Base-by-base conservation (phyloP, 306 rosid genomes). In the Rosa chinensis region DNA sequence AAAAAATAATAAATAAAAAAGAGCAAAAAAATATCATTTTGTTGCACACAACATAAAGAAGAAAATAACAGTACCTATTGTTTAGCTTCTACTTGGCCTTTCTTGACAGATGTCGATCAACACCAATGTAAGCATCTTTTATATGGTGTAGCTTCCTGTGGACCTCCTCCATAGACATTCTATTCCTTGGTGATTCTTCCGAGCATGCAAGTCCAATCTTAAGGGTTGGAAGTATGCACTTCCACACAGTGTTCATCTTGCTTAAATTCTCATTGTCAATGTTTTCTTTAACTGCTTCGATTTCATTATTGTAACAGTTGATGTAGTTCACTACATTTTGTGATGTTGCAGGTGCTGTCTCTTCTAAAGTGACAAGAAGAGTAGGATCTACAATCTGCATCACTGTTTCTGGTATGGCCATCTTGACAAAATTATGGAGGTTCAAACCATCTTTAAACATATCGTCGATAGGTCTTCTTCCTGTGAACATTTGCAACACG, bases 131-230 rank as follows among this genome's bases (percentile, higher is more conserved):
- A 45, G 59, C 70, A 70, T 58, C 42, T 61, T 61, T 78, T 0
- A 77, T 80, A 10, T 5, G 76, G 14, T 78, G 48, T 55, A 85
- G 79, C 28, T 78, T 59, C 58, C 8, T 82, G 5, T 5, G 68
- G 77, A 78, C 80, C 66, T 77, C 76, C 66, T 6, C 58, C 84
- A 85, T 85, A 8, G 62, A 79, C 77, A 73, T 79, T 70, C 84
- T 85, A n/a, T 79, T 74, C 28, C 58, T 78, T 1, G 87, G 79
- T 3, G 78, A 79, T 43, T 78, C 81, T 14, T n/a, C 63, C 0
- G 89, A 75, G 59, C 86, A 85, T 0, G 81, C 75, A 43, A 88
- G 77, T 8, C 89, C 84, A 23, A 83, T 79, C 21, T 66, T n/a
- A 16, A 76, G 73, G 16, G 58, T 37, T 64, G 77, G 74, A 77